Conservation (phyloP, 1,284 basidiomycete genomes). For the Austroboletus rostrupii region DNA sequence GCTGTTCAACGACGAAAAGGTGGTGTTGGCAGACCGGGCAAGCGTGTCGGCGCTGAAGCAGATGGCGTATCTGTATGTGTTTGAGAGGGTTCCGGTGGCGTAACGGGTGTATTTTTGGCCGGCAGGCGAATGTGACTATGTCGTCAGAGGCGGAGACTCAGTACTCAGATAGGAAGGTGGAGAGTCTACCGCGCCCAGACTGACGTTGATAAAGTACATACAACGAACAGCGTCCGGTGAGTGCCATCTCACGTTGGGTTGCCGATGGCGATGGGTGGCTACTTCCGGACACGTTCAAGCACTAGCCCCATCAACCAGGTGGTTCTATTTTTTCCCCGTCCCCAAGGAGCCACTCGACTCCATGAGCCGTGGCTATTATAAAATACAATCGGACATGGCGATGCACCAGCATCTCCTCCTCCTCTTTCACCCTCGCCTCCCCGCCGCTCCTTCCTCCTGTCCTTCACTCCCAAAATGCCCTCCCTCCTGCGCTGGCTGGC, state of each 20-base stretch:
- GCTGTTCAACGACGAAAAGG: constrained; percentile 95
- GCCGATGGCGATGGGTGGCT: no score
- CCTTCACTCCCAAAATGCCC: constrained; percentile 5
- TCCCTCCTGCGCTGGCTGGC: constrained; percentile 7
- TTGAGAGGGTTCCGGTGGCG: constrained; percentile 48
- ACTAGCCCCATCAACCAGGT: no score
- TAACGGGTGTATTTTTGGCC: not conserved
- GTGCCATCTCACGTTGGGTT: no score
- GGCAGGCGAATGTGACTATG: no score
- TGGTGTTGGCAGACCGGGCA: constrained; percentile 78
- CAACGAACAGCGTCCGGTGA: no score
- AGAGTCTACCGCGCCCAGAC: no score
- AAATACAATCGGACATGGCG: not conserved
- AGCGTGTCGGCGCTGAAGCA: constrained; percentile 71
- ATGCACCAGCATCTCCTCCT: not conserved
- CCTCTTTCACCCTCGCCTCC: not conserved
- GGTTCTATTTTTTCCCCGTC: no score
- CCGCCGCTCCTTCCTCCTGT: constrained; percentile 9
- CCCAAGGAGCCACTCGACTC: not conserved
- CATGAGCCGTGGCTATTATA: not conserved
- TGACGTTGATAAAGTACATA: no score
- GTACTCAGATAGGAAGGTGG: no score
- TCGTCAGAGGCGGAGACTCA: no score
- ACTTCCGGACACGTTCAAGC: no score
- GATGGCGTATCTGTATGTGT: constrained; percentile 87